These are phyloP conservation scores for Globisporangium canariense DNA, from an alignment of 352 stramenopile species.

Conservation along the genomic window DNA sequence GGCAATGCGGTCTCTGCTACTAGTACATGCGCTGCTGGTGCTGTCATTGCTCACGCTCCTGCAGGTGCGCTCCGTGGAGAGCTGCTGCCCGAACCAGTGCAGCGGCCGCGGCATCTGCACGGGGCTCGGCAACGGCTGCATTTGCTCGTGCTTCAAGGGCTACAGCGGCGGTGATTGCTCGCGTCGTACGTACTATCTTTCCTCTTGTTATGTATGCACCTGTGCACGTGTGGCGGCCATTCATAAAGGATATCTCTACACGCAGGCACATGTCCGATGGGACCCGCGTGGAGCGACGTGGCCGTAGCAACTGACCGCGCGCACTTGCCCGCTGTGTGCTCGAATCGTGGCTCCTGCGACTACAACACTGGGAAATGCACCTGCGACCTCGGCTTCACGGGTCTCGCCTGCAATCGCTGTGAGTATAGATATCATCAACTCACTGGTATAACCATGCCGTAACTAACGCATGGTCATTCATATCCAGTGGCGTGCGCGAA, in stretches of 20 bases:
- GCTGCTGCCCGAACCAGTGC: constrained; percentile 62
- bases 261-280: constrained; percentile 46
- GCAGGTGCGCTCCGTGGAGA: constrained; percentile 10
- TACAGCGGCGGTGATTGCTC: constrained; percentile 92
- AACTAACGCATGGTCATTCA: no score
- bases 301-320: constrained; percentile 48
- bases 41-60: constrained; percentile 12
- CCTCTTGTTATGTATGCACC: background rate
- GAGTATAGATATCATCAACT: constrained; percentile 11
- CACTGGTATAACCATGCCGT: no score
- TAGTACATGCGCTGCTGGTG: constrained; percentile 9
- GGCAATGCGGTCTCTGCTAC: background rate
- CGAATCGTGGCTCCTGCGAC: constrained; percentile 70
- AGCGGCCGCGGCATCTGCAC: constrained; percentile 63
- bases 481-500: constrained; percentile 61
- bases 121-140: constrained; percentile 56
- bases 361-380: constrained; percentile 51
- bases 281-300: constrained; percentile 57
- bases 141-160: constrained; percentile 81
- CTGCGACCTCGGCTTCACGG: constrained; percentile 77
- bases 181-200: constrained; percentile 24
- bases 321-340: constrained; percentile 55
- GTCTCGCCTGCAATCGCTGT: constrained; percentile 76
- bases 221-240: background rate
- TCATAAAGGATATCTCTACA: background rate